Conservation (phyloP, 108 stramenopile genomes). For the Cyclostephanos invisitatus region DNA sequence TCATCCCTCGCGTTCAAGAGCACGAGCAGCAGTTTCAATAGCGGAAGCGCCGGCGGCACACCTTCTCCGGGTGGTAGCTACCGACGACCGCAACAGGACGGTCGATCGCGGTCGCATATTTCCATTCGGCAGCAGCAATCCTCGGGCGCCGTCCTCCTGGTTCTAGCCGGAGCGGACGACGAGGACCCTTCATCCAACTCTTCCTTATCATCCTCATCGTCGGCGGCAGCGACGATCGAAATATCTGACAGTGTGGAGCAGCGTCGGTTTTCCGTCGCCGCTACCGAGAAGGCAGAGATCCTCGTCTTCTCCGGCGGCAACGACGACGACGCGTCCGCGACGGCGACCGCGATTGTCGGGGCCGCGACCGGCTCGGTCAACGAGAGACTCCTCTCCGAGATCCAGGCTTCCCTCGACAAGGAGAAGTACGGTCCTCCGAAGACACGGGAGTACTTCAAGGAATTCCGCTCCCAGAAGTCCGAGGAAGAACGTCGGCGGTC, state of each 20-base stretch:
- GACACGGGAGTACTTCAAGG: constrained; percentile 45
- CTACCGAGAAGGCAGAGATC: constrained; percentile 21
- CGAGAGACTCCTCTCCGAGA: constrained; percentile 75
- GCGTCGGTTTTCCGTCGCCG: constrained; percentile 17
- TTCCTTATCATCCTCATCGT: background rate
- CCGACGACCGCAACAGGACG: constrained; percentile 19
- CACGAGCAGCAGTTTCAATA: constrained; percentile 15
- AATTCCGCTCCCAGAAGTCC: constrained; percentile 59
- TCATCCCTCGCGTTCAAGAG: constrained; percentile 28
- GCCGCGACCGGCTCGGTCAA: constrained; percentile 78
- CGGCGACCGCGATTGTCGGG: constrained; percentile 1
- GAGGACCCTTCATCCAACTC: background rate
- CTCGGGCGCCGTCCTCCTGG: background rate
- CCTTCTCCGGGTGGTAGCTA: constrained; percentile 2
- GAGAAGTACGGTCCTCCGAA: constrained; percentile 48
- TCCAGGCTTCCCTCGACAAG: constrained; percentile 56
- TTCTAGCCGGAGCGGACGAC: constrained; percentile 1
- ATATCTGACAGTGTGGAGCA: constrained; percentile 5
- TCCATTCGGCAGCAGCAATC: constrained; percentile 1
- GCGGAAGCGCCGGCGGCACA: constrained; percentile 2
- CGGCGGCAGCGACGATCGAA: constrained; percentile 9
- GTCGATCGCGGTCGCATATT: constrained; percentile 4
- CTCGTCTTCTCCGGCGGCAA: constrained; percentile 4
- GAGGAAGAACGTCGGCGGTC: constrained; percentile 66
- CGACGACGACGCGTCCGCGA: background rate